These are phyloP conservation scores for Amoebophrya sp. DNA, from an alignment of 169 alveolate genomes.

Conservation along the genomic window DNA sequence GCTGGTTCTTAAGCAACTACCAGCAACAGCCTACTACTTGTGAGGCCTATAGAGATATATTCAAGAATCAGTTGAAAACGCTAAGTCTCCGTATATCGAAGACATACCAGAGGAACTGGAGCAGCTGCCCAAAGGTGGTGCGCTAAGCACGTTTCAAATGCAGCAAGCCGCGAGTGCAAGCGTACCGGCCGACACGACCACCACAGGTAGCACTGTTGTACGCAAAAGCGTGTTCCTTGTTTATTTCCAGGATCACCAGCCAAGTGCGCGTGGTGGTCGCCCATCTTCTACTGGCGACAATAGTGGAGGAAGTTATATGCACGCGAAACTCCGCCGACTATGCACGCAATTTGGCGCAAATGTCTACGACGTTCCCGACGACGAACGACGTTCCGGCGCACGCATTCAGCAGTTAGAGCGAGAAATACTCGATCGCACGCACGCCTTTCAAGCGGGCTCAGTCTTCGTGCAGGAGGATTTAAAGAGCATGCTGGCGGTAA, in stretches of 20 bases:
- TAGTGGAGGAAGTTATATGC: neutral
- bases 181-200: too few relatives aligned
- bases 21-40: too few relatives aligned
- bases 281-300: too few relatives aligned
- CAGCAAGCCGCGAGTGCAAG: too few relatives aligned
- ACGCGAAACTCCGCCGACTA: neutral
- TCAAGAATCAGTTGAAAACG: too few relatives aligned
- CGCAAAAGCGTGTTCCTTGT: neutral
- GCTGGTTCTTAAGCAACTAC: too few relatives aligned
- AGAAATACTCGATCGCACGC: neutral
- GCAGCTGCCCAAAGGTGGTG: too few relatives aligned
- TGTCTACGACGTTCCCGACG: neutral
- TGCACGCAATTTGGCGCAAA: neutral
- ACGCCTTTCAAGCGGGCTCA: neutral
- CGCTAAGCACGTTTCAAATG: too few relatives aligned
- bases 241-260: neutral
- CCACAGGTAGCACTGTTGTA: too few relatives aligned
- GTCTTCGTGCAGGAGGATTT: neutral
- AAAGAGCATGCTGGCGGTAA: neutral
- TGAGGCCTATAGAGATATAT: too few relatives aligned
- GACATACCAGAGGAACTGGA: too few relatives aligned
- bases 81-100: too few relatives aligned
- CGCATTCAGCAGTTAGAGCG: neutral
- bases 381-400: neutral
- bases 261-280: neutral